A percentile compares a stretch with the other conserved stretches of the same genome.
phyloP scores from a whole-genome alignment of 2,329 filamentous ascomycete genomes.

The Paraphoma sp. region DNA sequence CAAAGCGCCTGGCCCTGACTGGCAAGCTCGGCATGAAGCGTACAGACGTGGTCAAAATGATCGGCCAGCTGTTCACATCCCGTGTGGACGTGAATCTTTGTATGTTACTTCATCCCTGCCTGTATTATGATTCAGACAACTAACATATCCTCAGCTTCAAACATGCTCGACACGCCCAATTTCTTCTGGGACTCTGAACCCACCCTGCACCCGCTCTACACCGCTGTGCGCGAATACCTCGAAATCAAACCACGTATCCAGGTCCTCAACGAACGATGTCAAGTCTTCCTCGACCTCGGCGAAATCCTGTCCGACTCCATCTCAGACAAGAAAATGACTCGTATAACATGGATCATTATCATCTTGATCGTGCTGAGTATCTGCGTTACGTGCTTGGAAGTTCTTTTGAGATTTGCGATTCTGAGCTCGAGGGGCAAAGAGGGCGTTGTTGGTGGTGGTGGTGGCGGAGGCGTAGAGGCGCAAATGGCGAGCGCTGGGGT shows the following conservation, averaged over 20 bases:
- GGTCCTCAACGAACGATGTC: conserved; percentile 95
- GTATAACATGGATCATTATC: conserved; percentile 98
- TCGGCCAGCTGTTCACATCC: conserved; percentile 89
- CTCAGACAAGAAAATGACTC: conserved; percentile 92
- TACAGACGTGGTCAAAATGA: conserved; percentile 88
- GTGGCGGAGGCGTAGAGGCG: background rate
- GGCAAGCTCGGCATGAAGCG: conserved; percentile 90
- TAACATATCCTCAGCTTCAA: conserved; percentile 69
- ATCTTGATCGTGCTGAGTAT: conserved; percentile 91
- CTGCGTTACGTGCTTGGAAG: conserved; percentile 87
- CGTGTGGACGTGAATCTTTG: conserved; percentile 97
- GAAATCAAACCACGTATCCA: conserved; percentile 96
- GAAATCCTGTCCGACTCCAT: conserved; percentile 94
- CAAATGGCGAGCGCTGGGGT: background rate
- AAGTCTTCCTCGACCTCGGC: conserved; percentile 93
- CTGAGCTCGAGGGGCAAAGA: conserved; percentile 33
- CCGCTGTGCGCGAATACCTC: conserved; percentile 93
- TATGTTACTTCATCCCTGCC: conserved; percentile 60
- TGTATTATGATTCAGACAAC: background rate
- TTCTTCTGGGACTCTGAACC: conserved; percentile 99
- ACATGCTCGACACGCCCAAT: conserved; percentile 93
- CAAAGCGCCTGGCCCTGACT: conserved; percentile 85
- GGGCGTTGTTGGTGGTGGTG: conserved; percentile 4
- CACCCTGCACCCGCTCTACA: conserved; percentile 91
- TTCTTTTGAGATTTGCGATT: conserved; percentile 76